phyloP scores from a whole-genome alignment of 1,284 basidiomycete species.

The Coriolopsis trogii region DNA sequence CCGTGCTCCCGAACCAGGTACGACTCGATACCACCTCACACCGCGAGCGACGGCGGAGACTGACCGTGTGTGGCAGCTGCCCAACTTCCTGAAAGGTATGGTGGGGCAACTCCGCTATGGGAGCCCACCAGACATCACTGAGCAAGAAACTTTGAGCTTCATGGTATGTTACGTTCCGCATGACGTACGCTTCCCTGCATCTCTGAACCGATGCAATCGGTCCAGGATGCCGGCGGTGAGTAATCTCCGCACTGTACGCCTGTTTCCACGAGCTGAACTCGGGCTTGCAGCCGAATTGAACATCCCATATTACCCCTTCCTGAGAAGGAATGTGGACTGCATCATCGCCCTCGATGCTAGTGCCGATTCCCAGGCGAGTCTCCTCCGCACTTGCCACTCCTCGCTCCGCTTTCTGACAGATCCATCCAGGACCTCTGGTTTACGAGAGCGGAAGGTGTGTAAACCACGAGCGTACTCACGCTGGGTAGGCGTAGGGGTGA shows the following conservation, averaged over 20 bases:
- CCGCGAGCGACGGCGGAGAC: not conserved
- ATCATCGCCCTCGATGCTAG: slow-evolving; percentile 45
- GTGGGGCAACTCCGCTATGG: slow-evolving; percentile 37
- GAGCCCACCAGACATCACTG: slow-evolving; percentile 37
- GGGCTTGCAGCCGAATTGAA: slow-evolving; percentile 39
- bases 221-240: slow-evolving; percentile 40
- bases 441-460: slow-evolving; percentile 39
- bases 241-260: too few relatives aligned
- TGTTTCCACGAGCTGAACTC: not conserved
- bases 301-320: slow-evolving; percentile 43
- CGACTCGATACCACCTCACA: not conserved
- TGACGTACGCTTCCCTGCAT: not conserved
- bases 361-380: slow-evolving; percentile 41
- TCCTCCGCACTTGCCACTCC: not conserved
- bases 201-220: not conserved
- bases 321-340: slow-evolving; percentile 42
- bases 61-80: slow-evolving; percentile 29
- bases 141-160: slow-evolving; percentile 40
- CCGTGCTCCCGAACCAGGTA: slow-evolving; percentile 41
- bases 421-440: slow-evolving; percentile 42
- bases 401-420: not conserved
- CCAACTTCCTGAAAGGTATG: slow-evolving; percentile 45
- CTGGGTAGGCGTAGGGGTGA: too few relatives aligned
- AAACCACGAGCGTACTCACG: not conserved
- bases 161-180: slow-evolving; percentile 31